Evolutionary conservation across 2,329 filamentous ascomycete genomes (phyloP).

Genomic region (Sphaerulina vaccinii): DNA sequence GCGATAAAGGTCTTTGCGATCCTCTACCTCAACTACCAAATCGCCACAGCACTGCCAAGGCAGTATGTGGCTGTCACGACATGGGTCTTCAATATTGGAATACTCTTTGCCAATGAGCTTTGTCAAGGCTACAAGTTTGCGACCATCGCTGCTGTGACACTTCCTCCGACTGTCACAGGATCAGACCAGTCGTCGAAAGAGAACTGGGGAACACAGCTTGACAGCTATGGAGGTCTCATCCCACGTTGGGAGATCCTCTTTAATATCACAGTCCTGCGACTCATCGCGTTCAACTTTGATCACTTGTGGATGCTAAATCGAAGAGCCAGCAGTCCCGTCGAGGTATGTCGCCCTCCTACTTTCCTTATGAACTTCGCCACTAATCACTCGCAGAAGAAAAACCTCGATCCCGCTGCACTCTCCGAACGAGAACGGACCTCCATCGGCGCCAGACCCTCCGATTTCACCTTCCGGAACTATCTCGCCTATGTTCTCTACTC

Average conservation of each 20-base stretch:
- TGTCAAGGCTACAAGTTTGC: constrained; percentile 72
- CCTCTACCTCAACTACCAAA: constrained; percentile 74
- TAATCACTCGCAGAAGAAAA: constrained; percentile 91
- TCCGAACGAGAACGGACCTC: constrained; percentile 85
- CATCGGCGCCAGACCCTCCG: constrained; percentile 66
- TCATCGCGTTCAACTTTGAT: constrained; percentile 96
- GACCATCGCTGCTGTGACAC: constrained; percentile 57
- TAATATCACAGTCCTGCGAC: constrained; percentile 86
- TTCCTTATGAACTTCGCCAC: constrained; percentile 31
- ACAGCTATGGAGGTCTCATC: constrained; percentile 79
- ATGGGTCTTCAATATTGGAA: constrained; percentile 85
- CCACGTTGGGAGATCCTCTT: constrained; percentile 95
- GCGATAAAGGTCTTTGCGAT: constrained; percentile 78
- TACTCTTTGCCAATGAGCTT: constrained; percentile 87
- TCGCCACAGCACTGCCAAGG: constrained; percentile 71
- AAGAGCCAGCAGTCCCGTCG: constrained; percentile 64
- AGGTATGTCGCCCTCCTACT: constrained; percentile 61
- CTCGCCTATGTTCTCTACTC: constrained; percentile 87
- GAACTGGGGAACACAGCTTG: constrained; percentile 69
- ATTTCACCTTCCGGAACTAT: constrained; percentile 83
- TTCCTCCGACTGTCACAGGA: constrained; percentile 42
- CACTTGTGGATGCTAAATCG: constrained; percentile 86
- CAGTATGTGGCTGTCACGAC: constrained; percentile 70
- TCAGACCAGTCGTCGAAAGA: constrained; percentile 36
- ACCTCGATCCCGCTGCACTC: constrained; percentile 81